Conservation (phyloP, 1,284 basidiomycete species). For the Cutaneotrichosporon dermatis region DNA sequence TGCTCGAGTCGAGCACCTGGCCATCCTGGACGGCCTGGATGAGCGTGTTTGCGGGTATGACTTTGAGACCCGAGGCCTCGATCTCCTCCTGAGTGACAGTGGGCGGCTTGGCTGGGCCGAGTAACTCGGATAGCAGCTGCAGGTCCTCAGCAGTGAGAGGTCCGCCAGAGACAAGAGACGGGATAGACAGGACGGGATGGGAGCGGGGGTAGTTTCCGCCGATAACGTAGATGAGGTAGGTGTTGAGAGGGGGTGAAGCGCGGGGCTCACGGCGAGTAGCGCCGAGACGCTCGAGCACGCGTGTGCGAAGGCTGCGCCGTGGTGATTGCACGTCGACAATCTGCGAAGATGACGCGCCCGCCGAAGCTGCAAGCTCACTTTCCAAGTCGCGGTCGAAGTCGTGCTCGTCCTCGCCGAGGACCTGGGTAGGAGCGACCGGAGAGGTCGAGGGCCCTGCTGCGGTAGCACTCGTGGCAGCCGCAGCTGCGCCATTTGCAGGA, state of each 20-base stretch:
- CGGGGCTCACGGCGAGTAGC: slow-evolving; percentile 9
- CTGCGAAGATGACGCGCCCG: background rate
- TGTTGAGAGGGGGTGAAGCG: slow-evolving; percentile 28
- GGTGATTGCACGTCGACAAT: background rate
- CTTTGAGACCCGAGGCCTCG: slow-evolving; percentile 67
- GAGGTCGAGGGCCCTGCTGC: background rate
- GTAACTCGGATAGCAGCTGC: slow-evolving; percentile 63
- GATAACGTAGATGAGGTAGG: slow-evolving; percentile 50
- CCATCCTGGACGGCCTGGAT: slow-evolving; percentile 57
- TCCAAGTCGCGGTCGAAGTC: slow-evolving; percentile 15
- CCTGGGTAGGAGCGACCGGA: background rate
- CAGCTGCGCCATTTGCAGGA: too few relatives aligned
- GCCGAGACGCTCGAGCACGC: slow-evolving; percentile 23
- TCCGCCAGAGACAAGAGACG: slow-evolving; percentile 59
- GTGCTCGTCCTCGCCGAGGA: background rate
- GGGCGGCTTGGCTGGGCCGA: slow-evolving; percentile 53
- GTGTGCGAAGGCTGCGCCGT: slow-evolving; percentile 27
- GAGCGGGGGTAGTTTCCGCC: slow-evolving; percentile 78
- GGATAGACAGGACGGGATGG: slow-evolving; percentile 74
- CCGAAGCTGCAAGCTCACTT: slow-evolving; percentile 1
- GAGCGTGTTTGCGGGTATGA: slow-evolving; percentile 60
- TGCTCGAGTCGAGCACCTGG: slow-evolving; percentile 66
- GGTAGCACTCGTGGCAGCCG: background rate
- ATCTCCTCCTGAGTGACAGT: slow-evolving; percentile 76
- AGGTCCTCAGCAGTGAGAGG: slow-evolving; percentile 56